Conservation (phyloP, 371 early-diverging fungal genomes). For the Mucor ambiguus region DNA sequence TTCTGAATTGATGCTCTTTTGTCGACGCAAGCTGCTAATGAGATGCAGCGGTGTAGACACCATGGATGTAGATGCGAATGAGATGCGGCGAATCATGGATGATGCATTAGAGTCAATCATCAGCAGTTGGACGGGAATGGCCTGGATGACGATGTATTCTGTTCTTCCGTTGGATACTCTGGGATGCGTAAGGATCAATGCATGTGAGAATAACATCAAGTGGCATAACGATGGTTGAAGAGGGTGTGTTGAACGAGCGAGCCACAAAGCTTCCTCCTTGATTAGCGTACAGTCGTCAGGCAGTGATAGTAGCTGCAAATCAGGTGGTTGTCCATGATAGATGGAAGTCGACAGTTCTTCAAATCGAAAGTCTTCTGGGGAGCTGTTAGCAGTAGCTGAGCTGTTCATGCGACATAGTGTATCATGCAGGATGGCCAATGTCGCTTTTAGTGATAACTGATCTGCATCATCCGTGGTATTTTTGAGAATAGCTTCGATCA, state of each 20-base stretch:
- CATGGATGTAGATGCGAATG: slow-evolving; percentile 24
- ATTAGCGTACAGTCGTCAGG: slow-evolving; percentile 24
- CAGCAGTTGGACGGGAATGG: slow-evolving; percentile 36
- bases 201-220: slow-evolving; percentile 43
- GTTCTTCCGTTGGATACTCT: slow-evolving; percentile 13
- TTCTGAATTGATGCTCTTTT: slow-evolving; percentile 15
- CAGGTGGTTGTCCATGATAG: not conserved
- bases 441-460: slow-evolving; percentile 26
- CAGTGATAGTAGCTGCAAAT: slow-evolving; percentile 1
- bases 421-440: slow-evolving; percentile 31
- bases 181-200: slow-evolving; percentile 32
- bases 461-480: slow-evolving; percentile 36
- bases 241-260: slow-evolving; percentile 33
- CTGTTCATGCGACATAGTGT: slow-evolving; percentile 36
- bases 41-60: slow-evolving; percentile 18
- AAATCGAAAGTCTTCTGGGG: slow-evolving; percentile 25
- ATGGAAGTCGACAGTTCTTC: slow-evolving; percentile 29
- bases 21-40: slow-evolving; percentile 6
- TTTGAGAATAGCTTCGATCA: slow-evolving; percentile 36
- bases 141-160: slow-evolving; percentile 22
- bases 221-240: slow-evolving; percentile 26
- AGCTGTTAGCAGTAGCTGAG: slow-evolving; percentile 18
- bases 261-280: slow-evolving; percentile 29
- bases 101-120: slow-evolving; percentile 2
- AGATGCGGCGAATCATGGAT: slow-evolving; percentile 19